Base-by-base conservation (phyloP, 805 yeast species). In the Ogataea glucozyma region DNA sequence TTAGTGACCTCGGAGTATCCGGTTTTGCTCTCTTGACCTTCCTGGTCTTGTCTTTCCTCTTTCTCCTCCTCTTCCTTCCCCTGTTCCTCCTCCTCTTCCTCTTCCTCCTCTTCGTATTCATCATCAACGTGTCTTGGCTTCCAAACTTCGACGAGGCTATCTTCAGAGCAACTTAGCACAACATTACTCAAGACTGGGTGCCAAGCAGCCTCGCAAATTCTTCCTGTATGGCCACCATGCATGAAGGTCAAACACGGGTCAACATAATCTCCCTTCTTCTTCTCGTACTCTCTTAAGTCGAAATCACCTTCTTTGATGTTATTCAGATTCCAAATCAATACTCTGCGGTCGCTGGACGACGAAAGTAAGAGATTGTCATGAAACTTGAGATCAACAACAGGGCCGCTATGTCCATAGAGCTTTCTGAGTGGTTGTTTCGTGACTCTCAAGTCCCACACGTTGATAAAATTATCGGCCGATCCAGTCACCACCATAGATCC, bases 141-240 rank as follows among this genome's bases (percentile, higher is more conserved):
- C 93, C 93, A 88, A 6, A 88, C 70, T 58, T 86, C 90, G 26
- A 86, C 66, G 46, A 87, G 70, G 33, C 75, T 78, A 60, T 88
- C 96, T 55, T 85, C 93, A 1, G 86, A 88, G 40, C 81, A 81
- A 41, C 85, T 77, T 6, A 83, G 82, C 24, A 79, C 61, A 1
- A 85, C 71, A 64, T 81, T 75, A 19, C 72, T 70, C 36, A 83
- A 63, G 8, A 58, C 62, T 2, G 88, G 86, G 55, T 84, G 83
- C 75, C 90, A 78, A 43, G 75, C 80, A 36, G 83, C 67, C 51
- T 83, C 91, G 43, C 80, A 72, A 33, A 88, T 72, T 40, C 81
- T 72, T 36, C 77, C 78, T 2, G 89, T 79, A 65, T 88, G 96
- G 10, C 96, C 96, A 12, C 95, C 96, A 62, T 89, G 96, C 56